phyloP scores from a whole-genome alignment of 176 grass and related monocot genomes.

The Oryza officinalis region DNA sequence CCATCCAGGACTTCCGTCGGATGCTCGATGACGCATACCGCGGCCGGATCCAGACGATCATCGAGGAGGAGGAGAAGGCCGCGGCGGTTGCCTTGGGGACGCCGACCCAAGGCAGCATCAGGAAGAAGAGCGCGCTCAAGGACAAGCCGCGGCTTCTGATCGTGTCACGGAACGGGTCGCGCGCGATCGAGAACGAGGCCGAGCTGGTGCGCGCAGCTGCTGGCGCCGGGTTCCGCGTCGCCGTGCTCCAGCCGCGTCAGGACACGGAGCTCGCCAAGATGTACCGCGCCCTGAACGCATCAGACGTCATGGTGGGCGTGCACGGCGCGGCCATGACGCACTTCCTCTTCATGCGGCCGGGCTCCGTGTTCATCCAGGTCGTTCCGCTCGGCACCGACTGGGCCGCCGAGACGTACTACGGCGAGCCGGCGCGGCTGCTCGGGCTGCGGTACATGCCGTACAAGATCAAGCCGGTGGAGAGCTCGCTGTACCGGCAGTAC shows the following conservation, averaged over 20 bases:
- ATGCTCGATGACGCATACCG: constrained; percentile 67
- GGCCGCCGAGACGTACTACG: constrained; percentile 85
- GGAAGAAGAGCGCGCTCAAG: background rate
- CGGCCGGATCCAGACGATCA: constrained; percentile 40
- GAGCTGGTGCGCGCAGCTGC: constrained; percentile 40
- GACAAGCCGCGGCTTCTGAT: constrained; percentile 55
- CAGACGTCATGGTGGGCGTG: constrained; percentile 75
- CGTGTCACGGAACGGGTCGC: constrained; percentile 66
- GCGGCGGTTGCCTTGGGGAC: background rate
- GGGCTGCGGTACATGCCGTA: constrained; percentile 65
- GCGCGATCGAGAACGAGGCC: constrained; percentile 60
- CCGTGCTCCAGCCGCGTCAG: constrained; percentile 43
- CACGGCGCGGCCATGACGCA: constrained; percentile 82
- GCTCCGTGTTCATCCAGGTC: constrained; percentile 66
- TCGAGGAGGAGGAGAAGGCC: constrained; percentile 34
- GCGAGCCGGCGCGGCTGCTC: constrained; percentile 52
- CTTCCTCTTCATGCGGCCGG: constrained; percentile 82
- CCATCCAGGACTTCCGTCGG: constrained; percentile 60
- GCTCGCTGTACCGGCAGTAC: constrained; percentile 55
- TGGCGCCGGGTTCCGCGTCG: constrained; percentile 51
- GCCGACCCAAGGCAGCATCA: background rate
- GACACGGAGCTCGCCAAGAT: constrained; percentile 69
- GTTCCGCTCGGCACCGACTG: constrained; percentile 76
- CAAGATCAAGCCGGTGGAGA: constrained; percentile 61
- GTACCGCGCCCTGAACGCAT: constrained; percentile 59